Evolutionary conservation across 2,329 filamentous ascomycete genomes (phyloP).

Genomic region (Fusarium cicatricum): DNA sequence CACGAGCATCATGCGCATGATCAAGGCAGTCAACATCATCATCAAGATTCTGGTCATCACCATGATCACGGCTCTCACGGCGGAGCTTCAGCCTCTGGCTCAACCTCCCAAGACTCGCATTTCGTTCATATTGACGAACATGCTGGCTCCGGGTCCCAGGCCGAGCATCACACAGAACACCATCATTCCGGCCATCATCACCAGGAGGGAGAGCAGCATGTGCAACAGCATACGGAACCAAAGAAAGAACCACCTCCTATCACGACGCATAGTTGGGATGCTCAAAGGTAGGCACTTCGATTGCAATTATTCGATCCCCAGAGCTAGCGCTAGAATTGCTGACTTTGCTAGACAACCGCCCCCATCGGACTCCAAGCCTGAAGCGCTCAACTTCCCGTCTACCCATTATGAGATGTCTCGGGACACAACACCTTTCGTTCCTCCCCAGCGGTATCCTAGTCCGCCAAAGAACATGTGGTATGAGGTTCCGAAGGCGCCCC

Average conservation of each 20-base stretch:
- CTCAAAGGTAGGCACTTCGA: slow-evolving; percentile 56
- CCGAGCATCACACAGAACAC: slow-evolving; percentile 45
- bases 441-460: slow-evolving; percentile 80
- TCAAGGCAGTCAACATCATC: slow-evolving; percentile 19
- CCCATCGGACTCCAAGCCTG: slow-evolving; percentile 75
- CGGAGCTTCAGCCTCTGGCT: slow-evolving; percentile 27
- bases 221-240: slow-evolving; percentile 32
- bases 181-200: slow-evolving; percentile 31
- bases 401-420: slow-evolving; percentile 85
- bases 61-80: slow-evolving; percentile 26
- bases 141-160: slow-evolving; percentile 51
- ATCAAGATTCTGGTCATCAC: slow-evolving; percentile 22
- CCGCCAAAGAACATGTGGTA: slow-evolving; percentile 91
- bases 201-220: slow-evolving; percentile 24
- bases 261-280: slow-evolving; percentile 58
- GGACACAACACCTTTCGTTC: slow-evolving; percentile 76
- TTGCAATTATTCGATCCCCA: background rate
- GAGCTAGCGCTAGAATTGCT: slow-evolving; percentile 8
- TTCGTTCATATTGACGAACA: slow-evolving; percentile 44
- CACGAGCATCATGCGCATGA: slow-evolving; percentile 21
- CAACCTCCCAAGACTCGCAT: slow-evolving; percentile 27
- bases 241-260: slow-evolving; percentile 37
- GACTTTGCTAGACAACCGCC: slow-evolving; percentile 64
- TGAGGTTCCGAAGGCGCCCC: slow-evolving; percentile 73
- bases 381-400: slow-evolving; percentile 83